Evolutionary conservation across 148 eudicot genomes (phyloP), one percentile per base, ranked within the genome.

Genomic region (Heliosperma pusillum): DNA sequence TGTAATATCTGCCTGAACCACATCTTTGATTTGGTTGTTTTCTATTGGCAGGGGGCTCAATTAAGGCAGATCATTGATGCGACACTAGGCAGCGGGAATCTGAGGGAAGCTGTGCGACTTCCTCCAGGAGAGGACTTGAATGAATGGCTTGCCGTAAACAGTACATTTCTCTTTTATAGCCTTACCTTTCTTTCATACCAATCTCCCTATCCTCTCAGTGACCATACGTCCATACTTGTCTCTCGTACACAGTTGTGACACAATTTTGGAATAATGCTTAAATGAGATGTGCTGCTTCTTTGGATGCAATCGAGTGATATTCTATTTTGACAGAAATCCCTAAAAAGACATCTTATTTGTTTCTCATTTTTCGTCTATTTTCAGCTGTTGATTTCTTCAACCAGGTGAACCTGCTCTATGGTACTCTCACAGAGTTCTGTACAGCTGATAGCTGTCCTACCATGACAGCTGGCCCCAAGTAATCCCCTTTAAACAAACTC

Each of bases 91-190:
- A 92, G 97, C 77, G 98, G 97, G 81, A 94, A 94, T 77, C 82
- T 94, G 69, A 90, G 98, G 82, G 97, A 94, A 85, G 98, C 98
- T 67, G 98, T 94, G 71, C 90, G 92, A 77, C 91, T 94, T 84
- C 98, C 98, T 68, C 98, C 98, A 22, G 98, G 98, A 60, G 98
- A 94, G 78, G 98, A 94, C 81, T 79, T 90, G 63, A 94, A 94
- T 83, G 98, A 94, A 87, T 94, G 98, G 98, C 98, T 94, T 78
- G 98, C 98, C 59, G 98, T 94, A 79, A 94, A 94, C 84, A 94
- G 98, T 94, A 86, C 71, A 2, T 25, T 25, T 68, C 74, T 69
- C 30, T 6, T 58, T 74, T 66, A 71, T 68, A 77, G 72, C 26
- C 42, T 8, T 69, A 73, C 71, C 80, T 77, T 79, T 79, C 79